Conservation (phyloP, 208 protist species). For the Trypanosoma melophagium region DNA sequence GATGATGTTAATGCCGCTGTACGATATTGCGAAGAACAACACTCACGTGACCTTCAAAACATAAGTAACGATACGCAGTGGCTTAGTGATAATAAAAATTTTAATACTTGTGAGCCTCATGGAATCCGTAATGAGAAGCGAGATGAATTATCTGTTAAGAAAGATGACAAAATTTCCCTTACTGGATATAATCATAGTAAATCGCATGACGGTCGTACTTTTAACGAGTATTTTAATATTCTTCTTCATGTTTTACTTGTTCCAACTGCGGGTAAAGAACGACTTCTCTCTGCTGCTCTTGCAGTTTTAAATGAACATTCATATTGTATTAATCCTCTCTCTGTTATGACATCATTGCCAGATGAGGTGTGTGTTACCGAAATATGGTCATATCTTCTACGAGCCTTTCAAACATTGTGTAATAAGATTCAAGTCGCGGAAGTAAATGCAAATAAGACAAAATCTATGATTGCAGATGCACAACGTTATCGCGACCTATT, state of each 20-base stretch:
- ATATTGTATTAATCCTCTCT: slow-evolving; percentile 33
- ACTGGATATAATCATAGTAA: not conserved
- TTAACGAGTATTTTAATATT: slow-evolving; percentile 46
- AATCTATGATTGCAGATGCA: slow-evolving; percentile 28
- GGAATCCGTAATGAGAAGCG: not conserved
- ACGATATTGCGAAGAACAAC: slow-evolving; percentile 43
- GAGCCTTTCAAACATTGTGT: slow-evolving; percentile 40
- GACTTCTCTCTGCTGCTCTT: slow-evolving; percentile 35
- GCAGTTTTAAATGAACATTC: slow-evolving; percentile 39
- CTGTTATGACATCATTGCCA: slow-evolving; percentile 37
- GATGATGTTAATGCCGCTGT: slow-evolving; percentile 39
- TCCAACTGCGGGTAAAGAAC: slow-evolving; percentile 28
- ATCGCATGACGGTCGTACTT: slow-evolving; percentile 4
- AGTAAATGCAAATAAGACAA: slow-evolving; percentile 16
- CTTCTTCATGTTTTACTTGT: slow-evolving; percentile 54
- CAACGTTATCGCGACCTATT: slow-evolving; percentile 26
- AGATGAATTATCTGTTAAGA: not conserved
- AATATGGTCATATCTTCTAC: slow-evolving; percentile 44
- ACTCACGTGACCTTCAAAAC: slow-evolving; percentile 14
- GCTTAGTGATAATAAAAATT: not conserved
- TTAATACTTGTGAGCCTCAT: not conserved
- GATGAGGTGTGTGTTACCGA: slow-evolving; percentile 34
- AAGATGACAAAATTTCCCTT: not conserved
- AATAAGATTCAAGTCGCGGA: slow-evolving; percentile 27
- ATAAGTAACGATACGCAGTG: not conserved